Evolutionary conservation across 176 grass and related monocot species (phyloP), one percentile per base, ranked within the genome.

Genomic region (Musa itinerans): DNA sequence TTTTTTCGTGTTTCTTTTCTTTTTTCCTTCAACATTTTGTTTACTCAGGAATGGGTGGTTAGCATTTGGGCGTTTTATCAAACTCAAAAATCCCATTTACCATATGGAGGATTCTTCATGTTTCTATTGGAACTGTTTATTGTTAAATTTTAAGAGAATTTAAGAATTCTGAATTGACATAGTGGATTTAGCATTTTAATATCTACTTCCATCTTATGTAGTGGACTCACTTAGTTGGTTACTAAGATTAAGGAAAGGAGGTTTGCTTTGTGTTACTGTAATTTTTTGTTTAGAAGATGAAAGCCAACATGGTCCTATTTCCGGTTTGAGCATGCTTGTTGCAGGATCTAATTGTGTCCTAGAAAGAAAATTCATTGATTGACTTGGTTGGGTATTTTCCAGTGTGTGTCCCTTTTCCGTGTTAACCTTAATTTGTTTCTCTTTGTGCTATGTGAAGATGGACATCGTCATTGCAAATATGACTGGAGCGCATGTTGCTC

Each of bases 401-500:
- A 3, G 12, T 29, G 22, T 26, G 26, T 24, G 10, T 65, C 63
- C 23, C 10, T 11, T 73, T 70, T 3, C 12, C 68, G 76, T 68
- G 55, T 53, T 52, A 34, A 15, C 57, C 8, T 53, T 1, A 54
- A 79, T 13, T 66, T 75, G 57, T 50, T 29, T 55, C 10, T 54
- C 55, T n/a, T 55, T 58, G 12, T 56, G 56, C 54, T 71, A 52
- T 82, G 70, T 75, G 52, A 84, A 97, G 90, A 90, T 89, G 87
- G 85, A 82, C 93, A 87, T 12, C 86, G 89, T 55, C 91, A 93
- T 62, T 91, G 86, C 76, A 98, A 90, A 80, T 98, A 87, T 81
- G 90, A 82, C 66, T 98, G 86, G 90, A 92, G 84, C 86, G 91
- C 91, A 93, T 50, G 86, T 65, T 76, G 87, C 86, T 84, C 84